A percentile compares a stretch with the other conserved stretches of the same genome.
Evolutionary conservation across 2,329 filamentous ascomycete genomes (phyloP).

Genomic region (Myriosclerotinia scirpicola): DNA sequence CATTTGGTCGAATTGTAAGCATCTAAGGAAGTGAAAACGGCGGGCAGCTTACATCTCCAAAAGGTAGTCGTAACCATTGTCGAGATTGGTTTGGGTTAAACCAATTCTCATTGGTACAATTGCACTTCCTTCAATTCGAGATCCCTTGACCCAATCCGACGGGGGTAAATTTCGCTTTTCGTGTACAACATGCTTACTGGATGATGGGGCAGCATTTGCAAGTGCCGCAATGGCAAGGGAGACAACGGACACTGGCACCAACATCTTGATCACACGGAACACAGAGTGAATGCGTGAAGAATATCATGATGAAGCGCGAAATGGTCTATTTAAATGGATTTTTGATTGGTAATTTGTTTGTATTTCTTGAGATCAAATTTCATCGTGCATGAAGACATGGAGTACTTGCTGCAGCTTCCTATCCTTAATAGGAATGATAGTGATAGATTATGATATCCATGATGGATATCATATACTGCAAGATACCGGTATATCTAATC

Average conservation of each 20-base stretch:
- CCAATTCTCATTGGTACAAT: constrained; percentile 48
- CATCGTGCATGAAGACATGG: background rate
- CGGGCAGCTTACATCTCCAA: constrained; percentile 41
- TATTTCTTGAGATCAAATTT: background rate
- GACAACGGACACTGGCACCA: constrained; percentile 18
- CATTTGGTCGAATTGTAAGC: background rate
- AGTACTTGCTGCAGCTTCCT: constrained; percentile 11
- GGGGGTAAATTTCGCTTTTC: constrained; percentile 28
- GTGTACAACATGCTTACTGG: constrained; percentile 28
- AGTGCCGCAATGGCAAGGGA: constrained; percentile 25
- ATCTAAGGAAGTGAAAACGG: background rate
- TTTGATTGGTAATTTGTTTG: background rate
- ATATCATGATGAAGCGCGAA: background rate
- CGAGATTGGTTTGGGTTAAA: constrained; percentile 47
- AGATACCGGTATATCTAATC: background rate
- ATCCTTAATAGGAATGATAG: constrained; percentile 14
- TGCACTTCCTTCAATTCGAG: constrained; percentile 28
- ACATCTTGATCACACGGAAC: constrained; percentile 20
- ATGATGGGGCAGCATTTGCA: constrained; percentile 25
- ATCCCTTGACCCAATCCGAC: constrained; percentile 30
- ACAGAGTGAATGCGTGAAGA: background rate
- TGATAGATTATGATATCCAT: too few relatives aligned
- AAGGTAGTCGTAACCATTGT: constrained; percentile 45
- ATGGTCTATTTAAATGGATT: constrained; percentile 8
- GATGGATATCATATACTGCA: constrained; percentile 8